Base-by-base conservation (phyloP, 208 protist genomes). In the Acanthamoeba culbertsoni region DNA sequence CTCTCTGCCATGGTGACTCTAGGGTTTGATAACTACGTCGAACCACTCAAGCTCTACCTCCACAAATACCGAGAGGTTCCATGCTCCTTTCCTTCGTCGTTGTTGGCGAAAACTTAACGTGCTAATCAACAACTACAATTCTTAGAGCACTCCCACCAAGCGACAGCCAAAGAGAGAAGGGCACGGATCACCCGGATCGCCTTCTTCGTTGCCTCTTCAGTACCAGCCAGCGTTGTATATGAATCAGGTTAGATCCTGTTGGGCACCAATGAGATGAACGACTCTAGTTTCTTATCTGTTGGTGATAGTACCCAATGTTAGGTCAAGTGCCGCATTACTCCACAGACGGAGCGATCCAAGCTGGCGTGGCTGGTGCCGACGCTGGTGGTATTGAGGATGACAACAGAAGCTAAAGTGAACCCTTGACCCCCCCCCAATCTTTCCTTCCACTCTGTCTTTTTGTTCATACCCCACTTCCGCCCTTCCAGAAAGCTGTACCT, bases 11-110 rank as follows among this genome's bases (percentile, higher is more conserved):
- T 97, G 94, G 33, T 89, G 6, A 95, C 31, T 28, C 89, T 97
- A 16, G 96, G 96, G 31, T 97, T 97, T 91, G 95, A 97, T 20
- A 84, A 75, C 31, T 97, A 97, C 68, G 88, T 94, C 35, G 95
- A 97, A 35, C 96, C 96, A 2, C 65, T 97, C 3, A 95, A 93
- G n/a, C 42, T 93, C 0, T 97, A 95, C 63, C 84, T 97, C 14
- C 62, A 82, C 33, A 92, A 92, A 35, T 96, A 95, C 53, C 45
- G 95, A 73, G 95, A 96, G 86, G 94, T 95, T 65, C 48, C 0
- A 48, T 6, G 48, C 45, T 53, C 4, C 14, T 53, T 20, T 62
- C 28, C 31, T 55, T 88, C 51, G 2, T 51, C n/a, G n/a, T 2
- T 48, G 12, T 14, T 48, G n/a, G n/a, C n/a, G n/a, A n/a, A n/a